Conservation (phyloP, 768 basidiomycete species). For the Termitomyces sp. region DNA sequence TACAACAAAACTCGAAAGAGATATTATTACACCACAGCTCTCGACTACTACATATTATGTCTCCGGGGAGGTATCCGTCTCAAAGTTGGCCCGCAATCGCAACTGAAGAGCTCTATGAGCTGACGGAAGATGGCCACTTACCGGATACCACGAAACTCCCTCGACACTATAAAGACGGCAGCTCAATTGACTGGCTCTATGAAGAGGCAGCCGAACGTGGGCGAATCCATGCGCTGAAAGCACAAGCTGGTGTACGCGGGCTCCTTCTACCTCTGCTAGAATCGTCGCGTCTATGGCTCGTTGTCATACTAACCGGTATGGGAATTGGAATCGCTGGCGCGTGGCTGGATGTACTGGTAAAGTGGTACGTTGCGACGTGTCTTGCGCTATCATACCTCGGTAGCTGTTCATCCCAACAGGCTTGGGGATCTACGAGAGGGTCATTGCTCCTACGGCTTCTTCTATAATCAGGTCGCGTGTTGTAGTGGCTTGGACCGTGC, state of each 20-base stretch:
- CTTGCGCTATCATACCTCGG: background rate
- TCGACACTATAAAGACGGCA: conserved; percentile 53
- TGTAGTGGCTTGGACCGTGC: conserved; percentile 64
- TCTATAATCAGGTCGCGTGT: conserved; percentile 70
- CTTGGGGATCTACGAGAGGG: conserved; percentile 69
- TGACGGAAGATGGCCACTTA: conserved; percentile 42
- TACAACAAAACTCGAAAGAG: too few relatives aligned
- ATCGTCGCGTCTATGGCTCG: conserved; percentile 60
- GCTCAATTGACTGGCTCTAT: conserved; percentile 66
- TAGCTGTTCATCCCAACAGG: conserved; percentile 33
- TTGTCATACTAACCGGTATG: conserved; percentile 63
- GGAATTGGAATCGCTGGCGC: conserved; percentile 69
- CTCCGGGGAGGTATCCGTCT: conserved; percentile 4
- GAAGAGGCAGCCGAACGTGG: conserved; percentile 64
- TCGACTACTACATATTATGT: background rate
- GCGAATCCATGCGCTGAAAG: conserved; percentile 44
- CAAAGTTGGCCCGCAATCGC: conserved; percentile 23
- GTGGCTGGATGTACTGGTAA: conserved; percentile 71
- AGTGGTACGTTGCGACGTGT: conserved; percentile 46
- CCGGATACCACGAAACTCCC: conserved; percentile 25
- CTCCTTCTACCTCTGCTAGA: conserved; percentile 53
- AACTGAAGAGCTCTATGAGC: conserved; percentile 41
- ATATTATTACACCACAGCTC: too few relatives aligned
- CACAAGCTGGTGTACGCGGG: conserved; percentile 55
- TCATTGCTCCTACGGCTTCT: conserved; percentile 63